Evolutionary conservation across 2,329 filamentous ascomycete species (phyloP).

Genomic region (Thermothelomyces thermophilus): DNA sequence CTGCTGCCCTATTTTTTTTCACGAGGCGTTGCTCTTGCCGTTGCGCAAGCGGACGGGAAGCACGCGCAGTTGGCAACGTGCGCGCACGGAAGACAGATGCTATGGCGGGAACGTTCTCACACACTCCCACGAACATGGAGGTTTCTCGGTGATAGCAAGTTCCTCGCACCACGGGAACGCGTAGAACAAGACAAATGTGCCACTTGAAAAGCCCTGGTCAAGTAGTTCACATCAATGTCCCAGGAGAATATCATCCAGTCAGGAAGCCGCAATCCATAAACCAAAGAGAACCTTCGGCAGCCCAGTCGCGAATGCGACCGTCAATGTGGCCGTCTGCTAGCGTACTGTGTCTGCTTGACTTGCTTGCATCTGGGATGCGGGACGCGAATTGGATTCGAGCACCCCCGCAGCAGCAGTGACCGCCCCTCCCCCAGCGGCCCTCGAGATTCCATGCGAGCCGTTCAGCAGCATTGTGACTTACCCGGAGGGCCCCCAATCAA

Average conservation of each 20-base stretch:
- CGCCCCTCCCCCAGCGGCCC: not conserved
- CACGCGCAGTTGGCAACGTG: constrained; percentile 13
- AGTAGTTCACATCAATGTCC: too few relatives aligned
- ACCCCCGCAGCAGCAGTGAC: constrained; percentile 2
- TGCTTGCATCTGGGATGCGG: constrained; percentile 11
- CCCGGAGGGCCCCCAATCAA: not conserved
- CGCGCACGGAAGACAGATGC: constrained; percentile 6
- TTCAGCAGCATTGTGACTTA: constrained; percentile 13
- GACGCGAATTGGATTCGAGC: constrained; percentile 11
- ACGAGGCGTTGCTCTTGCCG: too few relatives aligned
- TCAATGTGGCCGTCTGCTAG: constrained; percentile 5
- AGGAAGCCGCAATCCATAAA: not conserved
- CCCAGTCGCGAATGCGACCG: not conserved
- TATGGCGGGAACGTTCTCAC: too few relatives aligned
- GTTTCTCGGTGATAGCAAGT: not conserved
- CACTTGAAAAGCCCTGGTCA: too few relatives aligned
- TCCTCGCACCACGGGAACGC: not conserved
- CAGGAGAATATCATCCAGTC: constrained; percentile 1
- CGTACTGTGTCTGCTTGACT: constrained; percentile 3
- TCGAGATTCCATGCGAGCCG: constrained; percentile 8
- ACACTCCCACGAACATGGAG: not conserved
- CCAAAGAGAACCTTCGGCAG: not conserved
- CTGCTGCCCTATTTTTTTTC: too few relatives aligned
- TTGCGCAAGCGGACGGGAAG: not conserved
- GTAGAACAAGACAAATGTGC: too few relatives aligned